phyloP scores from a whole-genome alignment of 2,329 filamentous ascomycete species.

The Phaeoacremonium minimum region DNA sequence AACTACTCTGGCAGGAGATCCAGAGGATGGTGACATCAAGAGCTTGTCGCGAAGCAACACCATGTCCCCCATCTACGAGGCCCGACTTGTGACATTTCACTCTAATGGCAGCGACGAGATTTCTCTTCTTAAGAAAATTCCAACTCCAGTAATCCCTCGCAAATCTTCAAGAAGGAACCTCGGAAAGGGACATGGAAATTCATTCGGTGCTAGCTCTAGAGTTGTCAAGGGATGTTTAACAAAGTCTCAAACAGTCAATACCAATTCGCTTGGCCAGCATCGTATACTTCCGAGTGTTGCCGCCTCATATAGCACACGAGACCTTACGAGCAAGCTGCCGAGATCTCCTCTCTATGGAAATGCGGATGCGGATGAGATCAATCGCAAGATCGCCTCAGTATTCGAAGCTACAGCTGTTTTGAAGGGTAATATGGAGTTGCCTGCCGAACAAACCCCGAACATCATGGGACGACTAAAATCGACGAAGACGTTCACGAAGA shows the following conservation, averaged over 20 bases:
- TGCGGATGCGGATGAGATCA: not conserved
- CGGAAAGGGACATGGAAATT: not conserved
- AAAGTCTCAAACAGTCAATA: slow-evolving; percentile 5
- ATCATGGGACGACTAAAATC: slow-evolving; percentile 6
- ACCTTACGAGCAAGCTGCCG: slow-evolving; percentile 6
- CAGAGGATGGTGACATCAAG: not conserved
- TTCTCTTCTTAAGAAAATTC: not conserved
- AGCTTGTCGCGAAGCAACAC: not conserved
- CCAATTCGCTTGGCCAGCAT: too few species aligned
- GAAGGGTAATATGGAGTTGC: not conserved
- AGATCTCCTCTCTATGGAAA: not conserved
- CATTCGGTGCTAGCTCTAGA: not conserved
- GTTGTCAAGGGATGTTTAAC: slow-evolving; percentile 2
- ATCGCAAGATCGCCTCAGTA: not conserved
- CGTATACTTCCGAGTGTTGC: too few species aligned
- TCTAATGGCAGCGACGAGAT: not conserved
- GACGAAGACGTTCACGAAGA: slow-evolving; percentile 9
- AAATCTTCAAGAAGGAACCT: slow-evolving; percentile 2
- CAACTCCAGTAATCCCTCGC: not conserved
- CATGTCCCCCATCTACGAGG: not conserved
- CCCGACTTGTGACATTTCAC: not conserved
- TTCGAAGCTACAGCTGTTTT: not conserved
- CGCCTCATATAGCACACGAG: slow-evolving; percentile 7
- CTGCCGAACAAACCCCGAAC: too few species aligned
- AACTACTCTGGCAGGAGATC: too few species aligned